Evolutionary conservation across 495 filamentous ascomycete species (phyloP).

Genomic region (Xylaria curta): DNA sequence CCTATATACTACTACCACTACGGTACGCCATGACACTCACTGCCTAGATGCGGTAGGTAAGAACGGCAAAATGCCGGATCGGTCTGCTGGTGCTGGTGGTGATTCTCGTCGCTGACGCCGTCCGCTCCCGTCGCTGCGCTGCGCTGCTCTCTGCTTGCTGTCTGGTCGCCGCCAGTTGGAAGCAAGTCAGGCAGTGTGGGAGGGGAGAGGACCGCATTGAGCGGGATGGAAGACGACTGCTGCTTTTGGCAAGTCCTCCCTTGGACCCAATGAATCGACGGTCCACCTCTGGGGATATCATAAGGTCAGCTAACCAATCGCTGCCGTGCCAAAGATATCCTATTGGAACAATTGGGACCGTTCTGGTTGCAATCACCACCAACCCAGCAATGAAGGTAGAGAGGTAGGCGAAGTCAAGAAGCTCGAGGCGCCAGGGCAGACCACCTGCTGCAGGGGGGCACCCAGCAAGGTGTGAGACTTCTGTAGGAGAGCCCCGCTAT

Average conservation of each 20-base stretch:
- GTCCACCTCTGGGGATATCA: conserved; percentile 17
- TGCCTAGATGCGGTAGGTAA: neutral
- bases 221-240: conserved; percentile 4
- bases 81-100: conserved; percentile 3
- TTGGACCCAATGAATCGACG: conserved; percentile 4
- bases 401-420: neutral
- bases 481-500: conserved; percentile 9
- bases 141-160: neutral
- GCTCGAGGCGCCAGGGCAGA: neutral
- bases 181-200: neutral
- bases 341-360: neutral
- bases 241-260: conserved; percentile 24
- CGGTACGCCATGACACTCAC: neutral
- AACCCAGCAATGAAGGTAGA: neutral
- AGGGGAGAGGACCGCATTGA: neutral
- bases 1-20: neutral
- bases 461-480: conserved; percentile 10
- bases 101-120: conserved; percentile 2
- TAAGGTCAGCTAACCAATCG: conserved; percentile 12
- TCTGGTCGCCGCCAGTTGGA: neutral
- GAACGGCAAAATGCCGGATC: conserved; percentile 3
- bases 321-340: neutral
- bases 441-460: neutral
- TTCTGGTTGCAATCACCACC: neutral
- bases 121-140: conserved; percentile 8